phyloP scores from a whole-genome alignment of 352 stramenopile genomes.

The Pythium apleroticum region DNA sequence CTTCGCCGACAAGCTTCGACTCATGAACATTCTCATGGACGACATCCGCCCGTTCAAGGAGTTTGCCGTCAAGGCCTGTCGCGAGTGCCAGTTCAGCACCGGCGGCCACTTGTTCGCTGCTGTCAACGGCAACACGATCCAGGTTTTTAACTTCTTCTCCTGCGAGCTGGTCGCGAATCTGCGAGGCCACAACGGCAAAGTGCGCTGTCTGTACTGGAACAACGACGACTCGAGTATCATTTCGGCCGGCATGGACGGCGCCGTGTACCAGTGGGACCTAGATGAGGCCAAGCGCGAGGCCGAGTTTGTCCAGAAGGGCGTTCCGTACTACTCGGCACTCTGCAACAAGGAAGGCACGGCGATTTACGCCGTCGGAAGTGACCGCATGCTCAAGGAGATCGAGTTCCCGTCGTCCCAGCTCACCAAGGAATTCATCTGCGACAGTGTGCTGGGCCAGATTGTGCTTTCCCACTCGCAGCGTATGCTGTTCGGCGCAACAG shows the following conservation, averaged over 20 bases:
- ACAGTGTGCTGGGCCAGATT: conserved; percentile 82
- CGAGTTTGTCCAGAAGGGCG: conserved; percentile 93
- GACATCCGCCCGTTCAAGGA: conserved; percentile 87
- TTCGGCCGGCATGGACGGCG: conserved; percentile 90
- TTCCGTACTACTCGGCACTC: conserved; percentile 86
- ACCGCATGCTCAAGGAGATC: conserved; percentile 91
- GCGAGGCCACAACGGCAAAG: conserved; percentile 92
- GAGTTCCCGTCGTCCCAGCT: conserved; percentile 79
- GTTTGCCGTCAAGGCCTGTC: conserved; percentile 79
- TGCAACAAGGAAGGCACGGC: conserved; percentile 78
- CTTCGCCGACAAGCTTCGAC: conserved; percentile 89
- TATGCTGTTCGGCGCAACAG: conserved; percentile 87
- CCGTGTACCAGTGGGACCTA: conserved; percentile 93
- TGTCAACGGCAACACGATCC: conserved; percentile 92
- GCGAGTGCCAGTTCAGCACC: conserved; percentile 81
- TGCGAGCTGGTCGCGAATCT: conserved; percentile 89
- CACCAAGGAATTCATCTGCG: conserved; percentile 80
- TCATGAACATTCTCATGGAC: conserved; percentile 93
- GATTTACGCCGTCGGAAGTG: conserved; percentile 84
- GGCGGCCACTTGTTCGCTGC: conserved; percentile 93
- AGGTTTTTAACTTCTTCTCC: conserved; percentile 92
- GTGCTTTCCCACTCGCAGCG: conserved; percentile 81
- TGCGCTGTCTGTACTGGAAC: conserved; percentile 88
- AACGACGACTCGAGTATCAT: conserved; percentile 85
- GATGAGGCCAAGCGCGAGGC: conserved; percentile 90